A percentile compares a stretch with the other conserved stretches of the same genome.
These are phyloP conservation scores for Cordyceps militaris DNA, from an alignment of 2,329 filamentous ascomycete genomes.

Conservation along the genomic window DNA sequence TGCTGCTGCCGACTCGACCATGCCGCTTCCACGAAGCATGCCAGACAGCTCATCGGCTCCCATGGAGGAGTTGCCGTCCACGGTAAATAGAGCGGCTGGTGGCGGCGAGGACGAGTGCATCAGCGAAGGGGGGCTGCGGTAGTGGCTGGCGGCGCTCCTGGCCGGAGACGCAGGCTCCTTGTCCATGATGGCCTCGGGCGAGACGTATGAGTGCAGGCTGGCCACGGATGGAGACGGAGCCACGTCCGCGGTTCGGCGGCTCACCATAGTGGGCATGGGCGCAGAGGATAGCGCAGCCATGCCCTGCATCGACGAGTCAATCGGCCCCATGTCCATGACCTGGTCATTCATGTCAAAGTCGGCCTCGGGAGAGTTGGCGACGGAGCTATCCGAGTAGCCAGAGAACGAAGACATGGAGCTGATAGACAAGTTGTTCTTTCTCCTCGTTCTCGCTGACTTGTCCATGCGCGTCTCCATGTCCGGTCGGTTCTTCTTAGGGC, in stretches of 20 bases:
- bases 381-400: constrained; percentile 50
- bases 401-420: constrained; percentile 48
- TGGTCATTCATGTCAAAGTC: constrained; percentile 42
- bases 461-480: constrained; percentile 49
- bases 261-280: constrained; percentile 30
- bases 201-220: constrained; percentile 38
- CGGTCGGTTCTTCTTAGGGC: constrained; percentile 55
- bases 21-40: constrained; percentile 25
- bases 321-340: constrained; percentile 37
- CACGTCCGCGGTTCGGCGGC: constrained; percentile 21
- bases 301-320: constrained; percentile 21
- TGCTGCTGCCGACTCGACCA: constrained; percentile 27
- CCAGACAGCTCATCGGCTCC: constrained; percentile 25
- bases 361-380: constrained; percentile 44
- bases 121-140: constrained; percentile 49
- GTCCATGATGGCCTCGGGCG: constrained; percentile 39
- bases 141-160: constrained; percentile 44
- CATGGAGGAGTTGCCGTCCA: constrained; percentile 32
- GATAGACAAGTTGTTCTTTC: constrained; percentile 46
- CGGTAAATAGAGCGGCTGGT: constrained; percentile 41
- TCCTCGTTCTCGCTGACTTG: constrained; percentile 47
- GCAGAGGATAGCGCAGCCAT: constrained; percentile 39
- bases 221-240: constrained; percentile 34
- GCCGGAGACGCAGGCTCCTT: constrained; percentile 39
- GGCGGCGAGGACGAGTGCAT: constrained; percentile 56